Percentiles rank a stretch among this genome's conserved stretches.
These are phyloP conservation scores for Coccinonectria pachysandricola DNA, from an alignment of 2,329 filamentous ascomycete genomes.

Conservation along the genomic window DNA sequence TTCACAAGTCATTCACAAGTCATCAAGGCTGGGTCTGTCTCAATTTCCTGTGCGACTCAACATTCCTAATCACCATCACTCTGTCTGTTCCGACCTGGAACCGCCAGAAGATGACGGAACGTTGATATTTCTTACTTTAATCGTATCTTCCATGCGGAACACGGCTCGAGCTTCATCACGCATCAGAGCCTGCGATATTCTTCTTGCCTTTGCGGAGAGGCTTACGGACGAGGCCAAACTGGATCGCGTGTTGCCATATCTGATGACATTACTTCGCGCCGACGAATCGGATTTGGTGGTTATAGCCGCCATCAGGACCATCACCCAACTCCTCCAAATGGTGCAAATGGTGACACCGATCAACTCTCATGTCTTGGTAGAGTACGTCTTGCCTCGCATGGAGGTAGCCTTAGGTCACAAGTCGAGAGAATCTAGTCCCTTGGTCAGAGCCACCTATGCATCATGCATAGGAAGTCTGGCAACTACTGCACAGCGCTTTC, in stretches of 20 bases:
- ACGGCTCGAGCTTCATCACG: conserved; percentile 82
- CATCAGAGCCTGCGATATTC: conserved; percentile 78
- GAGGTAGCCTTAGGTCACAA: conserved; percentile 41
- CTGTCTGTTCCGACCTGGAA: conserved; percentile 48
- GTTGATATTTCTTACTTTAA: conserved; percentile 78
- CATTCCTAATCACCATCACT: conserved; percentile 74
- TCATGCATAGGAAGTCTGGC: conserved; percentile 85
- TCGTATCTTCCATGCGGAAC: conserved; percentile 81
- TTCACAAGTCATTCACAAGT: conserved; percentile 15
- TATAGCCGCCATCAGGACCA: conserved; percentile 71
- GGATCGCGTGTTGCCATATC: conserved; percentile 82
- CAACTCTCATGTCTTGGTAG: conserved; percentile 58
- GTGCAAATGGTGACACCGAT: conserved; percentile 79
- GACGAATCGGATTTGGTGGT: conserved; percentile 79
- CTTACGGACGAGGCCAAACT: conserved; percentile 93
- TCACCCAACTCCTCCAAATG: conserved; percentile 80
- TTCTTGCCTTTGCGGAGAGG: conserved; percentile 83
- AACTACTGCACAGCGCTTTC: conserved; percentile 70
- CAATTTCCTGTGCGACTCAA: conserved; percentile 77
- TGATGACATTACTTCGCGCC: conserved; percentile 64
- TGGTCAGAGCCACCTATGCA: conserved; percentile 85
- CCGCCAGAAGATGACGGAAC: conserved; percentile 75
- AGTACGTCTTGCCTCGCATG: conserved; percentile 57
- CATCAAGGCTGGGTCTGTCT: conserved; percentile 40
- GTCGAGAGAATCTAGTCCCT: conserved; percentile 41